Base-by-base conservation (phyloP, 2,329 filamentous ascomycete genomes). In the Cytospora mali region DNA sequence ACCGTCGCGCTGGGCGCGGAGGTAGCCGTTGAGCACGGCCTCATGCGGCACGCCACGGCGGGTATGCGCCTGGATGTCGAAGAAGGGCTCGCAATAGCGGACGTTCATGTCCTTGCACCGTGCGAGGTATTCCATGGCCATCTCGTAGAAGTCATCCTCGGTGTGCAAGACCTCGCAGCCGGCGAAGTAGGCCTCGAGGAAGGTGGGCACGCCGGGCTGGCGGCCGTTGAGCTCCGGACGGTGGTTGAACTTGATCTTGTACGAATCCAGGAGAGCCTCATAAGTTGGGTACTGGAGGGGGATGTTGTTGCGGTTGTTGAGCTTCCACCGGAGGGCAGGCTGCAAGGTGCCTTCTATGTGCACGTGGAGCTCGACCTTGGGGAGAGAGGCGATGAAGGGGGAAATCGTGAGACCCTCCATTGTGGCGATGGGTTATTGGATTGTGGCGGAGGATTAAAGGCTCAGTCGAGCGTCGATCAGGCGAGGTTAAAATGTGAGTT, bases 341-440 rank as follows among this genome's bases (percentile, higher is more conserved):
- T 71, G 74, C n/a, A 80, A 68, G 1, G 76, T 79, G 7, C 79
- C 79, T 71, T 81, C 79, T 55, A 81, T 78, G 68, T 81, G 78
- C 25, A 81, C 62, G 66, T 81, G 79, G 7, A 80, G 76, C 66
- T 81, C 79, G 27, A 79, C 74, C 59, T 80, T 80, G 6, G 79
- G 78, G 1, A 80, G 68, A 1, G 66, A 46, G 42, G 42, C 42
- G 42, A 46, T 46, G 9, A 46, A 46, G 3, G 42, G 42, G n/a
- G 42, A 46, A 2, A 46, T 23, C 4, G 7, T 21, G 9, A 46
- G 42, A 13, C 42, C 42, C 9, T 46, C 42, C 42, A 46, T 46
- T 46, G 42, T 46, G 42, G n/a, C 7, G 7, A 46, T 21, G 13
- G n/a, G 5, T 21, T 4, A 3, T 23, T 23, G 42, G 6, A 11